Evolutionary conservation across 306 rosid genomes (phyloP), one percentile per base, ranked within the genome.

Genomic region (Cicer arietinum): DNA sequence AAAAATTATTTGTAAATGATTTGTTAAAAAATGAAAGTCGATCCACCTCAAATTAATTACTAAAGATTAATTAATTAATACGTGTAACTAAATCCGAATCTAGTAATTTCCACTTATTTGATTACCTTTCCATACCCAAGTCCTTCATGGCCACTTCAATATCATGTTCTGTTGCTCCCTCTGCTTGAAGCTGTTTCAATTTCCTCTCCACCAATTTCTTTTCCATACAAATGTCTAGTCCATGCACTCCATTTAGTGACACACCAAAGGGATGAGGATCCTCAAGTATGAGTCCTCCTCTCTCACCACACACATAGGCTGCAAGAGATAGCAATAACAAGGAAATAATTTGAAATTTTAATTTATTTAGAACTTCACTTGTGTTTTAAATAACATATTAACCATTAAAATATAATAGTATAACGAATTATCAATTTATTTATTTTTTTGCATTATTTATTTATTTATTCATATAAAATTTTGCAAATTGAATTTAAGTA

Each of bases 251-350:
- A 78, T 90, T 93, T 2, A 90, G 81, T 18, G 95, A 80, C 25
- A 79, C 87, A 9, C 98, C 93, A 67, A 75, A 65, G 37, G 10
- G 43, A 56, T 22, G 82, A 11, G 94, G 89, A 43, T 69, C 83
- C 76, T 92, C 98, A 0, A 52, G 25, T 41, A 92, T 74, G 0
- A 90, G 76, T 22, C 98, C 96, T 12, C 41, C 90, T 74, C 67
- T 82, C 58, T 92, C 96, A 0, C 98, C 96, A 9, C 85, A 87
- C 7, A 92, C 90, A 69, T 89, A 92, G 13, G 97, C 94, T 92
- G 53, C 40, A 53, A 66, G 30, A 1, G 0, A 40, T 20, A 5
- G 0, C 46, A 74, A n/a, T 40, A 67, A 5, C 6, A 47, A 22
- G 17, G 10, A 2, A 43, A 25, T n/a, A 51, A 5, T 63, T 43